phyloP scores from a whole-genome alignment of 768 basidiomycete species.

The Panaeolus cyanescens region DNA sequence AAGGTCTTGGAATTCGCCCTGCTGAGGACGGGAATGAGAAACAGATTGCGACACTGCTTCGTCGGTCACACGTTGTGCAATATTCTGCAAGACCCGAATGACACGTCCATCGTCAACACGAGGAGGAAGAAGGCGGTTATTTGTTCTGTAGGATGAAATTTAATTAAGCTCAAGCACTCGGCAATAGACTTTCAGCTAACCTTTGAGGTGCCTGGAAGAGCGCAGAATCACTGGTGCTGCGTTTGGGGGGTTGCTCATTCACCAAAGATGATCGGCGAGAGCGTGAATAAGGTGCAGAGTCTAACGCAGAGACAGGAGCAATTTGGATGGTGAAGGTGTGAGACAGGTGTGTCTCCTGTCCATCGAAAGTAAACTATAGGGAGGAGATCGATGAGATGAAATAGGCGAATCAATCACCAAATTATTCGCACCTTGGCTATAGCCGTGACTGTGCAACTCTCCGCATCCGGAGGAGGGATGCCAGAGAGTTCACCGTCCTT shows the following conservation, averaged over 20 bases:
- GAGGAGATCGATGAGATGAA: conserved; percentile 8
- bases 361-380: conserved; percentile 68
- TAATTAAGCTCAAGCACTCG: conserved; percentile 7
- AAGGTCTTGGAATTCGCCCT: conserved; percentile 60
- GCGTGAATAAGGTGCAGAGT: conserved; percentile 39
- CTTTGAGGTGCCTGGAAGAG: conserved; percentile 43
- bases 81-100: conserved; percentile 74
- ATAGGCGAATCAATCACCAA: conserved; percentile 6
- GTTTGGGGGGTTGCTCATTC: conserved; percentile 39
- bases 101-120: conserved; percentile 63
- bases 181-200: conserved; percentile 21
- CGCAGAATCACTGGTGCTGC: conserved; percentile 50
- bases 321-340: conserved; percentile 73
- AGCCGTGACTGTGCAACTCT: conserved; percentile 73
- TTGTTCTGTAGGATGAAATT: conserved; percentile 8
- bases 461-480: conserved; percentile 74
- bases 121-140: conserved; percentile 20
- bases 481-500: conserved; percentile 82
- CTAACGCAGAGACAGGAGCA: conserved; percentile 58
- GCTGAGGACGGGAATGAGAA: conserved; percentile 46
- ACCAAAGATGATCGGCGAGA: conserved; percentile 45
- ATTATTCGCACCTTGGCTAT: conserved; percentile 67
- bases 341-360: conserved; percentile 67
- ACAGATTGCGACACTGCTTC: conserved; percentile 71
- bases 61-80: conserved; percentile 77